These are phyloP conservation scores for Lasiosphaeria ovina DNA, from an alignment of 495 filamentous ascomycete genomes.

Conservation along the genomic window DNA sequence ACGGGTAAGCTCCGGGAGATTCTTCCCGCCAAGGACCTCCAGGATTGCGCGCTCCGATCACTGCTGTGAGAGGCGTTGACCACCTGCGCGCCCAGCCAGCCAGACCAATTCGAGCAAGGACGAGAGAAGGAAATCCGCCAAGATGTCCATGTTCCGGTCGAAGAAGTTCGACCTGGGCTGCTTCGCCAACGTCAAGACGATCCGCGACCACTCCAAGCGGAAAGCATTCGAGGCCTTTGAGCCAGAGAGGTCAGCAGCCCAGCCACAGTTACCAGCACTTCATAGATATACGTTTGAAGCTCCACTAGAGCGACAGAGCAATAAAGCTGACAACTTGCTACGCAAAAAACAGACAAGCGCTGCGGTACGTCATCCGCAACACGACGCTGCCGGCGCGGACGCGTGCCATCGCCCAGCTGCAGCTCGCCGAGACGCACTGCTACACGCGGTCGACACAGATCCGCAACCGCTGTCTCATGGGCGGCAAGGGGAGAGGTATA, in stretches of 20 bases:
- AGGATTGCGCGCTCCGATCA: no score
- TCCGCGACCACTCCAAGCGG: constrained; percentile 93
- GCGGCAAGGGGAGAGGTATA: constrained; percentile 81
- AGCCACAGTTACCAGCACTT: neutral
- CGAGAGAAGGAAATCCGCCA: constrained; percentile 23
- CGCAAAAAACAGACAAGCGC: constrained; percentile 71
- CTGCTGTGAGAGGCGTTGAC: neutral
- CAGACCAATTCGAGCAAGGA: no score
- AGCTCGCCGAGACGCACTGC: constrained; percentile 89
- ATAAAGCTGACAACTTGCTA: neutral
- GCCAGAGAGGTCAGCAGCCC: constrained; percentile 65
- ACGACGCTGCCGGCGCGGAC: constrained; percentile 76
- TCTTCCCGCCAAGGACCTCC: no score
- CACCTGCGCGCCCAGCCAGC: no score
- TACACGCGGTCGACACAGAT: constrained; percentile 93
- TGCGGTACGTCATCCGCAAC: constrained; percentile 92
- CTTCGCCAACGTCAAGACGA: constrained; percentile 76
- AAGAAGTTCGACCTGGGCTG: constrained; percentile 85
- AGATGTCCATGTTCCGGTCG: constrained; percentile 76
- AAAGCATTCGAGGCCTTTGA: constrained; percentile 86
- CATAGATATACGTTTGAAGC: no score
- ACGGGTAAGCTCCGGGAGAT: no score
- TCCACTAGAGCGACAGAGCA: no score
- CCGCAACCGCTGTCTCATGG: constrained; percentile 84
- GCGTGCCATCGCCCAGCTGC: constrained; percentile 85